Conservation (phyloP, 2,329 filamentous ascomycete species). For the Colletotrichum melonis region DNA sequence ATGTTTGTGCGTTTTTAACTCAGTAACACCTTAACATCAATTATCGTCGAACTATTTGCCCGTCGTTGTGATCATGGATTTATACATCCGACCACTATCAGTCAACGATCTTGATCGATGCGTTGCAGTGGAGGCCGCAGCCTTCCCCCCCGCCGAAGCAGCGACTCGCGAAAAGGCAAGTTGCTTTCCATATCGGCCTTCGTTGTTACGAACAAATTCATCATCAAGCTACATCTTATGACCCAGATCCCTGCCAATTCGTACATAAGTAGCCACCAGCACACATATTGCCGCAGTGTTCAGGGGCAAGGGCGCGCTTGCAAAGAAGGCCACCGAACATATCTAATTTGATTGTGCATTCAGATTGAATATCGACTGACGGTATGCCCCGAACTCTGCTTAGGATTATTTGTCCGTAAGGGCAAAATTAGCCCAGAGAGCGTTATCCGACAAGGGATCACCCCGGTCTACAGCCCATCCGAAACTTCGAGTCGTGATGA, state of each 20-base stretch:
- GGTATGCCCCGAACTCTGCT: conserved; percentile 42
- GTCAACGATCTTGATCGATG: conserved; percentile 41
- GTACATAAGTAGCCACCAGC: no score
- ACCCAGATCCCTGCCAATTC: no score
- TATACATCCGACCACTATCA: conserved; percentile 40
- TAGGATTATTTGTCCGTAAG: conserved; percentile 39
- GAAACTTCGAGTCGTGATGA: conserved; percentile 21
- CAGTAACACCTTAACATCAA: background rate
- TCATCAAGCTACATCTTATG: no score
- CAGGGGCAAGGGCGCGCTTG: background rate
- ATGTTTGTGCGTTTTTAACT: no score
- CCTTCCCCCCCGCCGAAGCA: conserved; percentile 44
- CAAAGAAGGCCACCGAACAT: background rate
- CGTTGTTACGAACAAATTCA: background rate
- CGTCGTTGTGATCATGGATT: conserved; percentile 33
- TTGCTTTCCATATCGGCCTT: background rate
- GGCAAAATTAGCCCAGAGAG: conserved; percentile 3
- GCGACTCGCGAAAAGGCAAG: conserved; percentile 44
- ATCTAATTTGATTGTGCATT: background rate
- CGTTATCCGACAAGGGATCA: background rate
- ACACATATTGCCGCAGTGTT: no score
- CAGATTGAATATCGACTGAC: conserved; percentile 46
- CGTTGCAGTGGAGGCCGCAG: conserved; percentile 40
- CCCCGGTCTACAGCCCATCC: conserved; percentile 24
- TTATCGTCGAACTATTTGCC: background rate